phyloP scores from a whole-genome alignment of 306 rosid genomes.

The Castanopsis chinensis region DNA sequence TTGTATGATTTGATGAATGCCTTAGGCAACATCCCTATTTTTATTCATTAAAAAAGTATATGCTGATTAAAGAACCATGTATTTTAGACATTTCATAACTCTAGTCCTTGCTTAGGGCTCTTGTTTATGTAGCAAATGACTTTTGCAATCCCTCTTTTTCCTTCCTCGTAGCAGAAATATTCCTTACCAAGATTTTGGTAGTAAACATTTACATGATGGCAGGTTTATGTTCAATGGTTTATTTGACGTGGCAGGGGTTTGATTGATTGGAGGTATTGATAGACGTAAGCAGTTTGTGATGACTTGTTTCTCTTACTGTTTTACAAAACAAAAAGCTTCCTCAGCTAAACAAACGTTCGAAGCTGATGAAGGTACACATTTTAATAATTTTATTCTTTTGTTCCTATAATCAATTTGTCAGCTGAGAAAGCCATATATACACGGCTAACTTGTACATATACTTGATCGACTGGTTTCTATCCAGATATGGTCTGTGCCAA shows the following conservation, averaged over 20 bases:
- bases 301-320: conserved; percentile 49
- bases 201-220: conserved; percentile 3
- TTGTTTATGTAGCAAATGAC: not conserved
- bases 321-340: conserved; percentile 35
- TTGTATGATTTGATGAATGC: too few species aligned
- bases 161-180: not conserved
- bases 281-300: conserved; percentile 35
- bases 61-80: too few species aligned
- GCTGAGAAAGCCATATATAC: not conserved
- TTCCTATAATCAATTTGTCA: not conserved
- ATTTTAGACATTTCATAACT: too few species aligned
- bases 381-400: not conserved
- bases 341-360: conserved; percentile 25
- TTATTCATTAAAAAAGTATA: too few species aligned
- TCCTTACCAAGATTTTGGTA: not conserved
- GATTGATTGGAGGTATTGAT: conserved; percentile 26
- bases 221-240: conserved; percentile 24
- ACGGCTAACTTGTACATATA: not conserved
- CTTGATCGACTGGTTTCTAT: not conserved
- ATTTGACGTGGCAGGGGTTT: conserved; percentile 30
- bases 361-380: conserved; percentile 41
- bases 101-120: not conserved
- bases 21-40: too few species aligned
- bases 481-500: not conserved
- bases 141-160: not conserved